These are phyloP conservation scores for Pascua sp. DNA, from an alignment of 1,284 basidiomycete species.

Conservation along the genomic window DNA sequence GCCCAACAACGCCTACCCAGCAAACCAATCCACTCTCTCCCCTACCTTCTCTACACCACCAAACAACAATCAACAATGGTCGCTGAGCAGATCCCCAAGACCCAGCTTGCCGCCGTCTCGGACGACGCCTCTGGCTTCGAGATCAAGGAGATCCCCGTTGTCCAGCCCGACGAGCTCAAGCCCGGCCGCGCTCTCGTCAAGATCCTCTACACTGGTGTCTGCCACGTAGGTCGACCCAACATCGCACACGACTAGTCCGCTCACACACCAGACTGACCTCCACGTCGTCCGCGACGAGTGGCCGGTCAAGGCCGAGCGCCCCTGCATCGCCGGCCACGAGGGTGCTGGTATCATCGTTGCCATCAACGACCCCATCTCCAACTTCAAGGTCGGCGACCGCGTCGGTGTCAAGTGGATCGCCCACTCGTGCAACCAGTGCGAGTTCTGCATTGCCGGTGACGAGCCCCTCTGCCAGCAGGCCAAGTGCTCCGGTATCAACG, in stretches of 20 bases:
- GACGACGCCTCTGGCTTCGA: constrained; percentile 19
- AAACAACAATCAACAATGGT: constrained; percentile 11
- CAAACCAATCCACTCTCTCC: too few species aligned
- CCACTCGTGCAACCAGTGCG: constrained; percentile 67
- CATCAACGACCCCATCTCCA: constrained; percentile 65
- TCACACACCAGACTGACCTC: constrained; percentile 66
- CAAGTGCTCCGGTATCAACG: constrained; percentile 66
- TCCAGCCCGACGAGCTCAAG: constrained; percentile 23
- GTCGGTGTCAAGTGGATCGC: constrained; percentile 85
- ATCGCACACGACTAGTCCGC: neutral
- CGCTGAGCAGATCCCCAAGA: constrained; percentile 22
- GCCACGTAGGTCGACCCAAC: constrained; percentile 22
- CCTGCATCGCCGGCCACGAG: constrained; percentile 69
- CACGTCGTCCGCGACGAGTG: constrained; percentile 68
- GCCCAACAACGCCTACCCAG: too few species aligned
- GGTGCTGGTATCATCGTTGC: constrained; percentile 62
- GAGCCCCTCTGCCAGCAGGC: constrained; percentile 62
- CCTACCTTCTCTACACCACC: constrained; percentile 1
- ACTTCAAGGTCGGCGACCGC: constrained; percentile 27
- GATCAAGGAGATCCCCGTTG: constrained; percentile 22
- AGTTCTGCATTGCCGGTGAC: constrained; percentile 66
- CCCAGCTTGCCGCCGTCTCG: constrained; percentile 24
- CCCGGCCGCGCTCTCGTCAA: constrained; percentile 31
- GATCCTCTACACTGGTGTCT: constrained; percentile 57
- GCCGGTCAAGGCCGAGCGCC: constrained; percentile 64